Base-by-base conservation (phyloP, 139 green algal genomes). In the Chlorella sp. region DNA sequence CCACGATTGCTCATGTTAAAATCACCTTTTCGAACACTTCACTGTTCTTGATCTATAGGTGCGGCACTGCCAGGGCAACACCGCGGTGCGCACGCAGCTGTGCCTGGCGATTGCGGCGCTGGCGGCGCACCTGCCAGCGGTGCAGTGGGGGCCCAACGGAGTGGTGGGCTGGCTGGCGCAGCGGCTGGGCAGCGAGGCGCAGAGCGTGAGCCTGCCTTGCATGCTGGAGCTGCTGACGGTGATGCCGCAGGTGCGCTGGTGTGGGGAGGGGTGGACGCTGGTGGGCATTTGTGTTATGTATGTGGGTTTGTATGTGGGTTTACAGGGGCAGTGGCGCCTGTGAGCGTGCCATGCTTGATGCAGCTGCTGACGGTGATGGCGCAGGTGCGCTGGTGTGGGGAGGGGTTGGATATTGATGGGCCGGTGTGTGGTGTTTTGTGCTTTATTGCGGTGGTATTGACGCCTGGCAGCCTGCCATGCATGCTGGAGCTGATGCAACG, bases 141-240 rank as follows among this genome's bases (percentile, higher is more conserved):
- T 75, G 21, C 69, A 95, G 53, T 99, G 97, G 97, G 91, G 87
- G 3, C 80, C 68, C 32, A 81, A 88, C 57, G 92, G 92, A 22
- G 69, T 89, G 36, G 64, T 95, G 83, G 53, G 42, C 40, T 95
- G 93, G 94, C 83, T 93, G 64, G 90, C 37, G 69, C 61, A 85
- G 76, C 88, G 87, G 61, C 86, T 96, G 37, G 75, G 75, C 34
- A 48, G 76, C 18, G 86, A 94, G 57, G n/a, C 89, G 28, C 73
- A 89, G 24, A 86, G 89, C 7, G 84, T 91, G 2, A 93, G 94
- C 39, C 91, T 97, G 89, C 94, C 94, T 16, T 97, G 93, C 88
- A 94, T 99, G 91, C 93, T 99, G 91, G 97, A 99, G 91, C 86
- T 99, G 86, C 94, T 99, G 21, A 96, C 93, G 0, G 94, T 99